Conservation (phyloP, 169 alveolate genomes). For the Cyclospora cayetanensis region DNA sequence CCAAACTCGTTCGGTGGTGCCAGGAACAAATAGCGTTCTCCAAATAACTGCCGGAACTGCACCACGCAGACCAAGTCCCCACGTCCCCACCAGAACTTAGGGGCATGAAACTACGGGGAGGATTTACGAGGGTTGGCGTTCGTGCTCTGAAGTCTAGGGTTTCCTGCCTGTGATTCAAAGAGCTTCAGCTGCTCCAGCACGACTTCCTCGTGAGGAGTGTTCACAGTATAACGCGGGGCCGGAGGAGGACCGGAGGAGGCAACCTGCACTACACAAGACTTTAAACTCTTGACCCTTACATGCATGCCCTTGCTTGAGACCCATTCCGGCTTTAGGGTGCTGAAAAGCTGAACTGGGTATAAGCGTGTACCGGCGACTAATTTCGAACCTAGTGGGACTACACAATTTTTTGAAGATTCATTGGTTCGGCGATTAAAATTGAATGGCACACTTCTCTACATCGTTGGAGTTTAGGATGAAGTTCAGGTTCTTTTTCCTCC, state of each 20-base stretch:
- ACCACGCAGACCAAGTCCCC: background rate
- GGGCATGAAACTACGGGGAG: too few relatives aligned
- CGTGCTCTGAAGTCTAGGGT: background rate
- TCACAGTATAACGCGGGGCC: constrained; percentile 1
- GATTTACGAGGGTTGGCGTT: background rate
- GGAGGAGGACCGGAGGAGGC: background rate
- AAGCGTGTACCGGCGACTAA: too few relatives aligned
- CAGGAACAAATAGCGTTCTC: constrained; percentile 73
- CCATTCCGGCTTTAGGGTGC: too few relatives aligned
- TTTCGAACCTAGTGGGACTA: too few relatives aligned
- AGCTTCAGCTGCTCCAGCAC: constrained; percentile 63
- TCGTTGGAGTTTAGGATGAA: constrained; percentile 8
- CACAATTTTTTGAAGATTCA: too few relatives aligned
- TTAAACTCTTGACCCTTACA: constrained; percentile 36
- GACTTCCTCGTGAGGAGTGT: constrained; percentile 47
- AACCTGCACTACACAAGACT: background rate
- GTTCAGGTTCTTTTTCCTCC: too few relatives aligned
- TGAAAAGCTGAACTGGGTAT: too few relatives aligned
- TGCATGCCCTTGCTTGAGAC: too few relatives aligned
- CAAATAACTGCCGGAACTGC: constrained; percentile 49
- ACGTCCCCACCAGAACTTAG: background rate
- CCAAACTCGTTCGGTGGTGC: constrained; percentile 90
- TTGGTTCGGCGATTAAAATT: too few relatives aligned
- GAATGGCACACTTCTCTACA: constrained; percentile 14
- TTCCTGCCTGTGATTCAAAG: constrained; percentile 60